These are phyloP conservation scores for Sordariomycetes sp. DNA, from an alignment of 2,329 filamentous ascomycete genomes.

Conservation along the genomic window DNA sequence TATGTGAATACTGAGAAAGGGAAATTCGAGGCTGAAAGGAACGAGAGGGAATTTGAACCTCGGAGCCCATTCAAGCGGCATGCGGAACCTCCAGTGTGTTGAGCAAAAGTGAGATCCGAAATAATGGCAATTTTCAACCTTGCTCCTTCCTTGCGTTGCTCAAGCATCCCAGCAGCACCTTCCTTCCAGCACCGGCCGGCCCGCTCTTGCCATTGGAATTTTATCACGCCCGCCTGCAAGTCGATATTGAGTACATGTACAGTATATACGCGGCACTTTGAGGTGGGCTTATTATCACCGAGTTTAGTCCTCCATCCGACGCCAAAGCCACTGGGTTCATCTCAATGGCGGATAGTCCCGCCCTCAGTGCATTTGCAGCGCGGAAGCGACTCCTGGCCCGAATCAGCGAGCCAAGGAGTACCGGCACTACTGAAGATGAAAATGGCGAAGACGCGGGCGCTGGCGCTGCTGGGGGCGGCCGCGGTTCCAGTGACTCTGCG, in stretches of 20 bases:
- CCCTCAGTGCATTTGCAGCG: conserved; percentile 4
- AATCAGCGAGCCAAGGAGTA: not conserved
- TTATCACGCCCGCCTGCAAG: not conserved
- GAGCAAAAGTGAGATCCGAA: not conserved
- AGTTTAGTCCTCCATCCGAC: not conserved
- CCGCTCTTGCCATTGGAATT: not conserved
- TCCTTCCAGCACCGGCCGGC: not conserved
- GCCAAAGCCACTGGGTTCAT: not conserved
- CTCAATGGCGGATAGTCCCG: not conserved
- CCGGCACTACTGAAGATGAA: not conserved
- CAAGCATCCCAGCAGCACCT: not conserved
- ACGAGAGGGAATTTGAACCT: not conserved
- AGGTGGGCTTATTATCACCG: not conserved
- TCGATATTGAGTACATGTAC: too few relatives aligned
- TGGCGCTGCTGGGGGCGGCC: not conserved
- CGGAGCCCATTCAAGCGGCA: too few relatives aligned
- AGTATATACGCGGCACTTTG: not conserved
- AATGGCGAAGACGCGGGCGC: too few relatives aligned
- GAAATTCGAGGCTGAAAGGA: not conserved
- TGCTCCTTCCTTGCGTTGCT: not conserved
- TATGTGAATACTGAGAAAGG: not conserved
- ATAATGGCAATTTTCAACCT: not conserved
- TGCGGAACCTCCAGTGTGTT: not conserved
- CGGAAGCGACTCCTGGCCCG: conserved; percentile 1
- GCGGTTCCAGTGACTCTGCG: not conserved